These are phyloP conservation scores for Mortierella claussenii DNA, from an alignment of 192 early-diverging fungal species.

Conservation along the genomic window DNA sequence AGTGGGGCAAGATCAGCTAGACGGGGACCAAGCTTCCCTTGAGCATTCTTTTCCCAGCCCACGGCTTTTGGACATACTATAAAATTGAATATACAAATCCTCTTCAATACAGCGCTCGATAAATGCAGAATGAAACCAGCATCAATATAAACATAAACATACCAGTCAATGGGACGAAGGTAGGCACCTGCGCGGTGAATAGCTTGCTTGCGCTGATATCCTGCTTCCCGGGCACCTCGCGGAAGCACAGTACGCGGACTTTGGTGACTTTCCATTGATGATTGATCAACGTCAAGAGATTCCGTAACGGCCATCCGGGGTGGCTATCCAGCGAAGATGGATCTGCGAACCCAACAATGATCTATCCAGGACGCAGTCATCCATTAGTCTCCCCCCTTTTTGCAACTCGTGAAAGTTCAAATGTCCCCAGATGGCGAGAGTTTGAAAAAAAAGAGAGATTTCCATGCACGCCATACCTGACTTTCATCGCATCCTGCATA, in stretches of 20 bases:
- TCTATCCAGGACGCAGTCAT: no score
- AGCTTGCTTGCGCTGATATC: slow-evolving; percentile 60
- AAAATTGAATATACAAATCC: not conserved
- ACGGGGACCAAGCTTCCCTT: slow-evolving; percentile 83
- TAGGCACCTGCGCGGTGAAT: slow-evolving; percentile 59
- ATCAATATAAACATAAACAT: slow-evolving; percentile 2
- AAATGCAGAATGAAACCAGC: not conserved
- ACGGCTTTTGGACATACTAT: slow-evolving; percentile 71
- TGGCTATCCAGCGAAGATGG: slow-evolving; percentile 78
- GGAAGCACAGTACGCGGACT: slow-evolving; percentile 72
- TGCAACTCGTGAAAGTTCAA: no score
- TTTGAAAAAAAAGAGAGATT: not conserved
- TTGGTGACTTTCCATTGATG: slow-evolving; percentile 58
- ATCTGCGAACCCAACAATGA: slow-evolving; percentile 85
- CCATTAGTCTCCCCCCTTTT: no score
- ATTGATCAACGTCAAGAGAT: slow-evolving; percentile 77
- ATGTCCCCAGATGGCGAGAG: no score
- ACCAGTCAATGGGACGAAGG: slow-evolving; percentile 42
- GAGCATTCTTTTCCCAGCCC: slow-evolving; percentile 93
- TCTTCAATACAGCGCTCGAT: no score
- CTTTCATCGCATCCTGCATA: slow-evolving; percentile 43
- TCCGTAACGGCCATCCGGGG: slow-evolving; percentile 96
- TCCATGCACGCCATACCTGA: slow-evolving; percentile 20
- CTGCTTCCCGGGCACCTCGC: slow-evolving; percentile 62
- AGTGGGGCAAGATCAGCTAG: slow-evolving; percentile 83